Conservation (phyloP, 1,139 yeast species). For the Geotrichum candidum region DNA sequence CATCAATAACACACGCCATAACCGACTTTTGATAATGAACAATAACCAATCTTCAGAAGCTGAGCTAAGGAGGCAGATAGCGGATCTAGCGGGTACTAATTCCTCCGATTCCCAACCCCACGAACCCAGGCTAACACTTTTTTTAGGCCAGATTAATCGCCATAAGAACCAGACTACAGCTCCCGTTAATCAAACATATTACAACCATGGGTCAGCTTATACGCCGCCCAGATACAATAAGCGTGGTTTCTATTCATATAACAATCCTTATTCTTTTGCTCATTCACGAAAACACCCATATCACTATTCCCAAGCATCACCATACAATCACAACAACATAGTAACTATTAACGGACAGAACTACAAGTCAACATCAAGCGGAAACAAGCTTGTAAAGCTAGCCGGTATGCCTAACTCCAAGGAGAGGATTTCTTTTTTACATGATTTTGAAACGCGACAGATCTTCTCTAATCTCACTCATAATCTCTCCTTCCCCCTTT, state of each 20-base stretch:
- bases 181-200: background rate
- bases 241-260: constrained; percentile 2
- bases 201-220: background rate
- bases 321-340: background rate
- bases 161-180: constrained; percentile 7
- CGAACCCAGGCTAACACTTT: background rate
- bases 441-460: background rate
- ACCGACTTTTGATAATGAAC: background rate
- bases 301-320: background rate
- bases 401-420: constrained; percentile 13
- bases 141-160: constrained; percentile 15
- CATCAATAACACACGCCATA: background rate
- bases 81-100: constrained; percentile 15
- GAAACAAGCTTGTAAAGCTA: constrained; percentile 14
- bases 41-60: constrained; percentile 1
- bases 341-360: constrained; percentile 12
- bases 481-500: background rate
- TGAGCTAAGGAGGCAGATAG: constrained; percentile 17
- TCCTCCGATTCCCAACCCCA: background rate
- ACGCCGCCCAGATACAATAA: background rate
- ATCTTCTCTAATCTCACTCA: background rate
- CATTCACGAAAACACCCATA: constrained; percentile 2
- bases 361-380: constrained; percentile 13
- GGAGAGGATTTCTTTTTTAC: background rate
- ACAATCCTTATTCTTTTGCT: background rate